These are phyloP conservation scores for Dunaliella primolecta DNA, from an alignment of 139 green algal species.

Conservation along the genomic window DNA sequence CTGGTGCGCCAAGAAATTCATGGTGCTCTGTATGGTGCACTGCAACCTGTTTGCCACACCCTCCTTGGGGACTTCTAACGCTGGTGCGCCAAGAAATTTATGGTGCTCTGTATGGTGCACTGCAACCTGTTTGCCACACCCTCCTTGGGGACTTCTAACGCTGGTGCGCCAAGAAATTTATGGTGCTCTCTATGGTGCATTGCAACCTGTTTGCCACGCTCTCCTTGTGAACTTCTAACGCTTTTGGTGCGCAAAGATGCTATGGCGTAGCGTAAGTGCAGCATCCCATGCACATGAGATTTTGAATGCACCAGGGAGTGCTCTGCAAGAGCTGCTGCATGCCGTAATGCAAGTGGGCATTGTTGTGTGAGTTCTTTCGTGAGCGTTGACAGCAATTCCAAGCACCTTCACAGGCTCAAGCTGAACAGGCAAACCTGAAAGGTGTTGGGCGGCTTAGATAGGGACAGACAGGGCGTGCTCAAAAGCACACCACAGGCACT, in stretches of 20 bases:
- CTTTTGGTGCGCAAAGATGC: background rate
- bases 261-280: background rate
- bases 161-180: background rate
- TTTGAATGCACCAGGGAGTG: no score
- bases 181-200: slow-evolving; percentile 24
- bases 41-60: slow-evolving; percentile 18
- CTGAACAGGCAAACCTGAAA: no score
- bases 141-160: background rate
- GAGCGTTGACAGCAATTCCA: no score
- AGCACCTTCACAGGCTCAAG: no score
- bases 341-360: no score
- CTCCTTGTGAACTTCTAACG: background rate
- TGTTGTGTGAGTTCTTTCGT: no score
- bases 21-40: slow-evolving; percentile 17
- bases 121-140: slow-evolving; percentile 14
- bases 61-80: background rate
- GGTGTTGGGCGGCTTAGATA: no score
- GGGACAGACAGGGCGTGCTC: no score
- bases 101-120: slow-evolving; percentile 17
- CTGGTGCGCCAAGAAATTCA: background rate
- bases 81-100: background rate
- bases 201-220: slow-evolving; percentile 21
- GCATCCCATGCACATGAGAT: background rate
- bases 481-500: no score
- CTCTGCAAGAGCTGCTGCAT: no score